These are phyloP conservation scores for Quercus berberidifolia DNA, from an alignment of 306 rosid genomes.

Conservation along the genomic window DNA sequence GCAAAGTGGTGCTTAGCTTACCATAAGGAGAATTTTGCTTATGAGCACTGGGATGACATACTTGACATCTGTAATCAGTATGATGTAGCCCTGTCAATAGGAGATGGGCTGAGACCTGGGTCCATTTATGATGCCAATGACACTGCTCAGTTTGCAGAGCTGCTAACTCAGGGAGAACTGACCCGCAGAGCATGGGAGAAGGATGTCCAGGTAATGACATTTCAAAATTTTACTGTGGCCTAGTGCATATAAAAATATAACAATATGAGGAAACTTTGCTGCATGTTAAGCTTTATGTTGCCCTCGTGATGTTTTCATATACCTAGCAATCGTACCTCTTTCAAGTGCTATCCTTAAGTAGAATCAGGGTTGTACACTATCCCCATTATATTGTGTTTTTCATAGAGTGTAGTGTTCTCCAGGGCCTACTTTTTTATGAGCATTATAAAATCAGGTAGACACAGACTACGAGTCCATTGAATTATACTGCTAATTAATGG, in stretches of 20 bases:
- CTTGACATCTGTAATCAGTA: slow-evolving; percentile 96
- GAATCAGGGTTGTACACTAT: neutral
- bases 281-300: neutral
- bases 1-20: slow-evolving; percentile 99
- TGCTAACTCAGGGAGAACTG: slow-evolving; percentile 96
- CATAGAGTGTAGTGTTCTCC: neutral
- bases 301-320: neutral
- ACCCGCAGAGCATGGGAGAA: slow-evolving; percentile 98
- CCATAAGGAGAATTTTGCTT: slow-evolving; percentile 95
- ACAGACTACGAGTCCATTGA: neutral
- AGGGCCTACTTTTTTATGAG: neutral
- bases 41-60: slow-evolving; percentile 98
- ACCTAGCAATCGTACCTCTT: neutral
- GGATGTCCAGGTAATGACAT: slow-evolving; percentile 83
- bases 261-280: neutral
- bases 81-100: slow-evolving; percentile 92
- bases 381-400: neutral
- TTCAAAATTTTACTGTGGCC: slow-evolving; percentile 2
- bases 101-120: slow-evolving; percentile 97
- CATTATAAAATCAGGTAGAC: neutral
- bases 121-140: slow-evolving; percentile 99
- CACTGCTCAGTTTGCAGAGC: slow-evolving; percentile 98
- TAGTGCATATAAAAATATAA: neutral
- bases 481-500: neutral
- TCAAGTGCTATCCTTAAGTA: neutral